These are phyloP conservation scores for Ramaria sp. DNA, from an alignment of 768 basidiomycete genomes.

Conservation along the genomic window DNA sequence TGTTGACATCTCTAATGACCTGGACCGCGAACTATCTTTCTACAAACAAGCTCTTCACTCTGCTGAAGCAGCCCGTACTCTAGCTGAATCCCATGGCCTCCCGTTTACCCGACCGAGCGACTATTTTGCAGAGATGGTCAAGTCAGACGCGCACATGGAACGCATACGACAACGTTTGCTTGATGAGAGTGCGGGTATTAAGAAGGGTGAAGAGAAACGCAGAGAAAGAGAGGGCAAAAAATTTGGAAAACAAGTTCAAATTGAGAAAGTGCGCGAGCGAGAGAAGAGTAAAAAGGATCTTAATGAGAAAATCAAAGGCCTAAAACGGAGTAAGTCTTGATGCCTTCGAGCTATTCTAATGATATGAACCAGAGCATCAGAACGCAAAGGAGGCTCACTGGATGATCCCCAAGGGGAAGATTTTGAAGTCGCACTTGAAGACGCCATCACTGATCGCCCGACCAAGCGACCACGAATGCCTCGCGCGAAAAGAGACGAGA, in stretches of 20 bases:
- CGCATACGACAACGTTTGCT: conserved; percentile 83
- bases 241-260: conserved; percentile 95
- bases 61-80: conserved; percentile 60
- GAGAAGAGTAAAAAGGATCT: conserved; percentile 86
- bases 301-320: conserved; percentile 71
- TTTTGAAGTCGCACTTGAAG: conserved; percentile 87
- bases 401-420: conserved; percentile 54
- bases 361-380: conserved; percentile 26
- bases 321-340: conserved; percentile 73
- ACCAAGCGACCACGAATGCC: conserved; percentile 29
- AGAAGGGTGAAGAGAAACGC: conserved; percentile 84
- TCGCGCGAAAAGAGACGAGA: conserved; percentile 58
- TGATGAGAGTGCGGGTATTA: conserved; percentile 80
- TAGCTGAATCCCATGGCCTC: conserved; percentile 66
- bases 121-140: conserved; percentile 99
- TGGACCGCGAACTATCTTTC: conserved; percentile 95
- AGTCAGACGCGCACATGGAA: conserved; percentile 96
- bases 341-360: neutral
- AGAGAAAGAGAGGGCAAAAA: conserved; percentile 94
- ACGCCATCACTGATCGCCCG: conserved; percentile 70
- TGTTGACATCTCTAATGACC: conserved; percentile 75
- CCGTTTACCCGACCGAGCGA: conserved; percentile 83
- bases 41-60: conserved; percentile 86
- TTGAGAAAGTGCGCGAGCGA: conserved; percentile 91
- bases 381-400: conserved; percentile 66